Conservation (phyloP, 352 stramenopile species). For the Thalassiosira tumida region DNA sequence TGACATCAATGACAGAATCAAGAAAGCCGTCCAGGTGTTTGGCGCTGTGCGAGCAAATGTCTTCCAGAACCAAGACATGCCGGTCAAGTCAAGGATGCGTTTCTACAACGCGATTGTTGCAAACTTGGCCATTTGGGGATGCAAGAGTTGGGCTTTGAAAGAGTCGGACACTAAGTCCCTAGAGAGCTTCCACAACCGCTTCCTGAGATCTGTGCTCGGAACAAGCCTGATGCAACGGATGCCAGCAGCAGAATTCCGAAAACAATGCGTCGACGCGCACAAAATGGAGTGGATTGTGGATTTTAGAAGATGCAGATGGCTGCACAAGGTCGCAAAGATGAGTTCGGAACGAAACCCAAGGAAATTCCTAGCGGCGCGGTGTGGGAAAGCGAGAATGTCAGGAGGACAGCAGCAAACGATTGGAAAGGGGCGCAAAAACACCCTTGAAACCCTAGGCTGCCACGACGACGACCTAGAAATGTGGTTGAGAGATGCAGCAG, state of each 20-base stretch:
- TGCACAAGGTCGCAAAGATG: not conserved
- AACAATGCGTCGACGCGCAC: not conserved
- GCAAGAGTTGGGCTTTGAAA: not conserved
- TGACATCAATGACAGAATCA: not conserved
- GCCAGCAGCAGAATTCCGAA: not conserved
- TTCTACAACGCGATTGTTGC: not conserved
- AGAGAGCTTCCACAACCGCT: not conserved
- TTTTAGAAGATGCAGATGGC: not conserved
- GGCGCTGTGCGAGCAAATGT: not conserved
- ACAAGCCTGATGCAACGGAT: not conserved
- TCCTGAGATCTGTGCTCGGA: not conserved
- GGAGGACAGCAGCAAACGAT: not conserved
- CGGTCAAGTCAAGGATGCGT: not conserved
- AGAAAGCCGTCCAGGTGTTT: not conserved
- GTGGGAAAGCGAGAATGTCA: not conserved
- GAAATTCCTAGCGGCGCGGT: not conserved
- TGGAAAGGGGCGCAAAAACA: constrained; percentile 2
- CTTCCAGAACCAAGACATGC: not conserved
- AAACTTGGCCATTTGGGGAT: not conserved
- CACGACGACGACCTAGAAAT: too few species aligned
- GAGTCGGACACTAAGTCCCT: not conserved
- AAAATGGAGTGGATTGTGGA: not conserved
- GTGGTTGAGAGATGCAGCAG: too few species aligned
- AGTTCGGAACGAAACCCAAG: too few species aligned
- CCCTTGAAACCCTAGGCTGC: not conserved